Evolutionary conservation across 331 rosid genomes (phyloP), one percentile per base, ranked within the genome.

Genomic region (Quercus phellos): DNA sequence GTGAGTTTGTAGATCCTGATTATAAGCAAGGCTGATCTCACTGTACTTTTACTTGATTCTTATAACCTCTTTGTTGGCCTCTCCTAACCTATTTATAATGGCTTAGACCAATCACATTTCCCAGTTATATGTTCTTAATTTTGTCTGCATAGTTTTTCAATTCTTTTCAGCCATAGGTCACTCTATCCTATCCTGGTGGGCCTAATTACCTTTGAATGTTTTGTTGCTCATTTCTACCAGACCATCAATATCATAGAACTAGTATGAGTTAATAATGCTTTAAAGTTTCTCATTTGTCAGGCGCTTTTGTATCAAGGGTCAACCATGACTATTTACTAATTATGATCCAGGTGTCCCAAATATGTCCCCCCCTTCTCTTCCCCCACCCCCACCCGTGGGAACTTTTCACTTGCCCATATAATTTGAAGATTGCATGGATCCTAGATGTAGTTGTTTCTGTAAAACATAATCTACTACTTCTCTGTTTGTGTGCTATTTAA

Each of bases 1-100:
- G 99, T 93, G 82, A 90, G 90, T 82, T 79, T 77, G 74, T 71
- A 54, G 29, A 75, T 73, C 79, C 79, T 76, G 76, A 73, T 69
- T 58, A 63, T 79, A 76, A 79, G 81, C 68, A 51, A 51, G 26
- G 24, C 18, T 64, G 16, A 30, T 64, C 46, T 60, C 60, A 51
- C 32, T 70, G 22, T 68, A 50, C 42, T 51, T 59, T 22, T 74
- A 64, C 55, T 56, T 56, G 30, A 58, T 64, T 64, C 14, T 8
- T 64, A 3, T 64, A 30, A 32, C 70, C 70, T 64, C 46, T 30
- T 7, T 64, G 46, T 30, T 8, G 16, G 19, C 24, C 70, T 64
- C n/a, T 4, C 6, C 7, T 1, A 3, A 32, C 8, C 24, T 64
- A 43, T 30, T 64, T 16, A 32, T 64, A 32, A 17, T 18, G 13